Conservation (phyloP, 169 alveolate genomes). For the Amoebophrya sp. region DNA sequence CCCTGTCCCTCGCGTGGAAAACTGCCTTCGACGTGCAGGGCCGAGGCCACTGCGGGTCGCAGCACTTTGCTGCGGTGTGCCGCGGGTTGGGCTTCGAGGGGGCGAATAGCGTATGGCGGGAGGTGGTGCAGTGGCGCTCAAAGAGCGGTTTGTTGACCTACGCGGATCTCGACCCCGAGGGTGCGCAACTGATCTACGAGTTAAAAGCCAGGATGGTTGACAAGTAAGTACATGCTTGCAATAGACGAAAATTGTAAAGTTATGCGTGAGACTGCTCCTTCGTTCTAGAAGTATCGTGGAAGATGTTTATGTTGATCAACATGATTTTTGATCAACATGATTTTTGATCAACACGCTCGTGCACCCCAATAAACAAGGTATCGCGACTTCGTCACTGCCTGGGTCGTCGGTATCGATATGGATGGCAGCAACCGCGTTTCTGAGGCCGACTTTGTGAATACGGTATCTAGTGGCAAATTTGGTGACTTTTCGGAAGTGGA, state of each 20-base stretch:
- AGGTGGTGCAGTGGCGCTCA: background rate
- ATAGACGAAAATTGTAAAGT: no score
- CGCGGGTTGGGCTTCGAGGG: background rate
- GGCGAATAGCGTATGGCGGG: background rate
- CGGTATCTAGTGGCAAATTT: background rate
- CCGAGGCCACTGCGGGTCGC: background rate
- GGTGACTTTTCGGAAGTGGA: background rate
- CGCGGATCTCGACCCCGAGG: background rate
- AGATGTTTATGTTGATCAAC: no score
- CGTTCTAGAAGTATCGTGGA: no score
- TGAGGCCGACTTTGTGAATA: background rate
- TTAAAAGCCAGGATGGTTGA: background rate
- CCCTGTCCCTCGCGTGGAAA: background rate
- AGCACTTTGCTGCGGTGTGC: background rate
- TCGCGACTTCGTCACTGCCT: conserved; percentile 14
- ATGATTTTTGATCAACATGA: no score
- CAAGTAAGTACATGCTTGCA: no score
- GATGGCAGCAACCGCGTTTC: conserved; percentile 16
- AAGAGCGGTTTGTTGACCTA: background rate
- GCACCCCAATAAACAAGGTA: background rate
- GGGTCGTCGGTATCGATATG: background rate
- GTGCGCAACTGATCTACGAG: background rate
- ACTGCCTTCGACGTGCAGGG: background rate
- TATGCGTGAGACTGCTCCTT: no score
- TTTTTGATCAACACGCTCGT: no score